Base-by-base conservation (phyloP, 2,329 filamentous ascomycete species). In the Thyridium curvatum region DNA sequence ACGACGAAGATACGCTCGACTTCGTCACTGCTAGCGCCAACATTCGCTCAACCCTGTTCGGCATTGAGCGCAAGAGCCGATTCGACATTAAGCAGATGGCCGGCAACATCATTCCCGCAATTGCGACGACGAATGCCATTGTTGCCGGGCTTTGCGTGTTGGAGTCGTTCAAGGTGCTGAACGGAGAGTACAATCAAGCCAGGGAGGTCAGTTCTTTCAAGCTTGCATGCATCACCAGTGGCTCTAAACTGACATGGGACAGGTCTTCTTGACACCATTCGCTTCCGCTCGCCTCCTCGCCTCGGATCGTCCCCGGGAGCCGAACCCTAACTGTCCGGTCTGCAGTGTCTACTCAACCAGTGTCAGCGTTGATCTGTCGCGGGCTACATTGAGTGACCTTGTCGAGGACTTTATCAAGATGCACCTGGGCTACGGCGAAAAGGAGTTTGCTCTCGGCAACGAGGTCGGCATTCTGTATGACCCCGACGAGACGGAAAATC, bases 61-160 rank as follows among this genome's bases (percentile, higher is more conserved):
- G 82, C 40, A 95, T 98, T 41, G 85, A 91, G 39, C 66, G 71
- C 4, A 91, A 88, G 59, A 94, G 89, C 16, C 88, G 94, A 42
- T 98, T 97, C 55, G 90, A 97, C 56, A 90, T 93, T 53, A 98
- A 98, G 66, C 86, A 98, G 64, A 98, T 97, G 91, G 93, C 93
- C 4, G 93, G 93, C 39, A 98, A 98, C 58, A 98, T 98, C 52
- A 98, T 98, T 44, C 93, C 93, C 2, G 93, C 93, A 2, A 98
- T 98, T 56, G 93, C 93, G 5, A 98, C 93, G 0, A 97, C 93
- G 0, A 98, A 98, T 59, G 93, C 93, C 13, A 94, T 97, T 59
- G 91, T 93, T 2, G 93, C 93, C 13, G 85, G 88, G 12, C 74
- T 98, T 9, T 97, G 90, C 55, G 89, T 97, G 7, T 67, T 98